Base-by-base conservation (phyloP, 2,329 filamentous ascomycete species). In the Blastomyces parvus region DNA sequence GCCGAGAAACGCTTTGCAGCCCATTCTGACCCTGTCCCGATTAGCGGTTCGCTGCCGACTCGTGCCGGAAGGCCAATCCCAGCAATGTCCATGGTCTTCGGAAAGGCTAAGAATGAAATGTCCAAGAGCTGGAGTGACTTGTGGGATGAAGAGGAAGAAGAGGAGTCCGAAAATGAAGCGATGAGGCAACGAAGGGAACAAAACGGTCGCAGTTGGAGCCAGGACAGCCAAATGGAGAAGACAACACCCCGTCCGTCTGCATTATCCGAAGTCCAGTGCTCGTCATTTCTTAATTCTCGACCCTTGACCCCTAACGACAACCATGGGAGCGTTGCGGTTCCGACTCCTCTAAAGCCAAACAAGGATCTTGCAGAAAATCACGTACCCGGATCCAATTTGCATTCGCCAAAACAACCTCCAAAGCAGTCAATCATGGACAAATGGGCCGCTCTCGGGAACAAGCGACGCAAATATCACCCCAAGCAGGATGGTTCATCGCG, bases 121-220 rank as follows among this genome's bases (percentile, higher is more conserved):
- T 96, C 94, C 63, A 97, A 97, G 87, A 97, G 94, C 81, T 99
- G 94, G 94, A 96, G 92, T 72, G 94, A 99, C 75, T 86, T 97
- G 75, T 97, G 91, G 88, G 93, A 97, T 64, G 93, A 97, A 75
- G 93, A 97, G 62, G n/a, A n/a, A n/a, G 91, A 94, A 71, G 93
- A 97, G 62, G 91, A 94, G 71, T 81, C 82, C 44, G 84, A 88
- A 70, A 85, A 83, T 67, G 84, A 88, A 73, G 79, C 79, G 6
- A 77, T 88, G 33, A 84, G 88, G 76, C 80, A 86, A 67, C 79
- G 81, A 40, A 79, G 78, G 66, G 78, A 79, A 73, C 81, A 88
- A 70, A 90, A 91, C 73, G 84, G 87, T 63, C 83, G 88, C 67
- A 89, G 87, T 62, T 92, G 88, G 87, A 92, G 89, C 72, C 88